Base-by-base conservation (phyloP, 2,329 filamentous ascomycete species). In the Parastagonospora nodorum region DNA sequence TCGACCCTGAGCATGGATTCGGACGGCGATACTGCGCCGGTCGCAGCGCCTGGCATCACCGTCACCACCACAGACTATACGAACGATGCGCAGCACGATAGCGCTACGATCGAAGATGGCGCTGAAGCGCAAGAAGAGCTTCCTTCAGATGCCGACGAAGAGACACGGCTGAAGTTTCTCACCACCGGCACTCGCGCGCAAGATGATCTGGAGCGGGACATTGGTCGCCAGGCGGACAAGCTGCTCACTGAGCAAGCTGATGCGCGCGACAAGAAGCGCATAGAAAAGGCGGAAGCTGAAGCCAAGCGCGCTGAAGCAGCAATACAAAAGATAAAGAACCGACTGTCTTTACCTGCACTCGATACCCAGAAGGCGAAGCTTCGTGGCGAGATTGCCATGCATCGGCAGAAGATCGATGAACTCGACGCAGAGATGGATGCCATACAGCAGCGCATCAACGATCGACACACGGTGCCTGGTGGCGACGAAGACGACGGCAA, bases 191-290 rank as follows among this genome's bases (percentile, higher is more conserved):
- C 71, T n/a, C 86, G 90, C 50, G 86, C 96, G 64, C 93, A 97
- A 72, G 88, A 92, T 76, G 92, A 97, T 51, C 77, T 97, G 15
- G 93, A 97, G 73, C 84, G 91, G 55, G 92, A 96, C 66, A 95
- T 97, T 57, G 82, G 84, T 27, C 79, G 80, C 38, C 82, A 87
- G 76, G 85, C 85, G 32, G 84, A 86, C 64, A 78, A 80, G 59
- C 66, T 86, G 40, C 77, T 88, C 39, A 77, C 76, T 7, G 82
- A 85, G 62, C 84, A 87, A 69, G 84, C 84, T 2, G 81, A 87
- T 63, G 83, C 85, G 66, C 80, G 84, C 15, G 85, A 88, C 61
- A 79, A 81, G 54, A 86, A 84, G 67, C 79, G 85, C 46, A 73
- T 87, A 45, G 83, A 86, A 42, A 85, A 84, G 66, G 80, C 82